Percentiles rank a stretch among this genome's conserved stretches.
These are phyloP conservation scores for Colletotrichum lupini DNA, from an alignment of 2,329 filamentous ascomycete genomes.

Conservation along the genomic window DNA sequence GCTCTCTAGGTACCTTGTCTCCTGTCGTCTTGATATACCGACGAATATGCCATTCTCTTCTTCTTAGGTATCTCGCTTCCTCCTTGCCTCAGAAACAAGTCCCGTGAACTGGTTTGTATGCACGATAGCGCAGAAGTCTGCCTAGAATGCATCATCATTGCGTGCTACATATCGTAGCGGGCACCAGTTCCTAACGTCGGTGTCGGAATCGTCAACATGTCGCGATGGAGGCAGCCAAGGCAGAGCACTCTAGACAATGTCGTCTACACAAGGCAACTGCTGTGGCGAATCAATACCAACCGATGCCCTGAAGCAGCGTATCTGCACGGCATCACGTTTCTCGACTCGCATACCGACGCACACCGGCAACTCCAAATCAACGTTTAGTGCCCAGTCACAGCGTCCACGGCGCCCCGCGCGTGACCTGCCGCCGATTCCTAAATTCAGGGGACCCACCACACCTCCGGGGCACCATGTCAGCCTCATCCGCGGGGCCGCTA, in stretches of 20 bases:
- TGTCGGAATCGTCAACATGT: not conserved
- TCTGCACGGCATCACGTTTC: constrained; percentile 15
- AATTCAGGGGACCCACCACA: constrained; percentile 23
- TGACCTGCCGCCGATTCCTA: constrained; percentile 33
- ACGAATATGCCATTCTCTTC: no score
- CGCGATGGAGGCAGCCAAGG: not conserved
- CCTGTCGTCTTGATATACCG: no score
- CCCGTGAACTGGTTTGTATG: not conserved
- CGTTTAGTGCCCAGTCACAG: constrained; percentile 6
- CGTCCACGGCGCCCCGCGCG: constrained; percentile 5
- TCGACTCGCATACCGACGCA: constrained; percentile 33
- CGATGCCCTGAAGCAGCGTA: not conserved
- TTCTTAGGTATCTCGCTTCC: no score
- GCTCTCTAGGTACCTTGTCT: no score
- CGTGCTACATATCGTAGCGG: not conserved
- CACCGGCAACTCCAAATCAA: not conserved
- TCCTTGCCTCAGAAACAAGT: not conserved
- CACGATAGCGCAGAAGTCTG: not conserved
- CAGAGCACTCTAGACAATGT: not conserved
- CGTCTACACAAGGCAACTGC: not conserved
- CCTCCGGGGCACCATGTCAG: constrained; percentile 15
- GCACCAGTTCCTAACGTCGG: not conserved
- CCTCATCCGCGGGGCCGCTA: constrained; percentile 16
- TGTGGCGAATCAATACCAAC: not conserved
- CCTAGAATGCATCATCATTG: not conserved